Conservation (phyloP, 2,329 filamentous ascomycete genomes). For the Xylariaceae sp. region DNA sequence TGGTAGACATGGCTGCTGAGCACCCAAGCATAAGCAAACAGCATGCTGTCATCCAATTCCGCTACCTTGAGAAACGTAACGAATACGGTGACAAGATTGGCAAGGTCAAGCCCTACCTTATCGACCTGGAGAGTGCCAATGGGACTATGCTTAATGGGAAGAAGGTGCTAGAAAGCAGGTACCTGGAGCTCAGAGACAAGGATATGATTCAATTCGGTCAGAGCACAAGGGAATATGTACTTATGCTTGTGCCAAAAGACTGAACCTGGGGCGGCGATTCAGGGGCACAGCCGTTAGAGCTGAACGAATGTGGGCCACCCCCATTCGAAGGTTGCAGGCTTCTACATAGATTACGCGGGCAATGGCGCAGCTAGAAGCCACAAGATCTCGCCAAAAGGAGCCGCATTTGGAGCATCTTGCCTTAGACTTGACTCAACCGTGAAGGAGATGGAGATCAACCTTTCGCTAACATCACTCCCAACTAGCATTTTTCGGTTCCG, state of each 20-base stretch:
- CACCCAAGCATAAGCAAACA: constrained; percentile 95
- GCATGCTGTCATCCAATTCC: constrained; percentile 93
- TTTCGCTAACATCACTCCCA: constrained; percentile 3
- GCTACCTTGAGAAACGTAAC: constrained; percentile 78
- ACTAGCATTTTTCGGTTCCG: constrained; percentile 1
- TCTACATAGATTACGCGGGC: neutral
- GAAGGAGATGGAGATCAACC: neutral
- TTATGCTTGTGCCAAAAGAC: constrained; percentile 71
- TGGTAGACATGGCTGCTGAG: constrained; percentile 83
- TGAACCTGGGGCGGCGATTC: constrained; percentile 30
- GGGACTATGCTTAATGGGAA: constrained; percentile 83
- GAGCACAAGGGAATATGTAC: constrained; percentile 90
- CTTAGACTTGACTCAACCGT: constrained; percentile 5
- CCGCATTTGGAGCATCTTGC: neutral
- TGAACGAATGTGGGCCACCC: constrained; percentile 7
- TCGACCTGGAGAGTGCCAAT: constrained; percentile 93
- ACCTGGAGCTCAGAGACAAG: constrained; percentile 83
- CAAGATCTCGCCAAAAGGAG: constrained; percentile 3
- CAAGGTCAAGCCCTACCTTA: constrained; percentile 81
- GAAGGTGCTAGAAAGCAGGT: constrained; percentile 72
- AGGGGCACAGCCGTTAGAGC: constrained; percentile 6
- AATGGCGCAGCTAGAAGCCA: constrained; percentile 4
- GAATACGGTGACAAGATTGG: constrained; percentile 85
- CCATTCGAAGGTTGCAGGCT: constrained; percentile 9
- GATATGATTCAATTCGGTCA: constrained; percentile 88